Evolutionary conservation across 2,329 filamentous ascomycete species (phyloP), one percentile per base, ranked within the genome.

Genomic region (Trichoderma polysporum): DNA sequence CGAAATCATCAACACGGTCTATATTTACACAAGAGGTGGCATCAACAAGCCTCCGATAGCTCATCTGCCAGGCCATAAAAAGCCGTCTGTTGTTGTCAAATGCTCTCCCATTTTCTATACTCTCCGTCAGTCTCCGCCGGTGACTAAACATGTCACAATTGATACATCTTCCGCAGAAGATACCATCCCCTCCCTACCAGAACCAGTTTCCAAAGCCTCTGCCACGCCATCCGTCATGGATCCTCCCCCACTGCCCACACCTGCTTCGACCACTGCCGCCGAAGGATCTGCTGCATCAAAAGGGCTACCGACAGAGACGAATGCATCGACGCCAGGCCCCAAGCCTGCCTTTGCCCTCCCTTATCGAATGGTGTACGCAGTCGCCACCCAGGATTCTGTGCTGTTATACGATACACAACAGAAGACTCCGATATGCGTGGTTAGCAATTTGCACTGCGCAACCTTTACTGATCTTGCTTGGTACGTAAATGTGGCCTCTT

Each of bases 321-420:
- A 78, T 15, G 76, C 80, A 3, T 80, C 86, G 33, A 80, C 84
- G 6, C 83, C 88, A 19, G 87, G 88, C 6, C 86, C 89, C 2
- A 88, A 86, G 66, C 84, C 91, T 25, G 90, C 91, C 1, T 98
- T 99, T 78, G 87, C 89, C 2, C 82, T 99, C 52, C 91, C 93
- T 0, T 98, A 99, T 77, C 90, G 95, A 29, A 93, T 99, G 83
- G 86, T 99, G 0, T 99, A 98, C 79, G 95, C 94, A 3, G 94
- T 99, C 41, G 96, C 95, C 8, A 99, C 95, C 0, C 94, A 98
- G 76, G 95, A 99, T 79, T 92, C 95, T 0, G 92, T 99, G 4
- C 83, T 97, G 50, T 85, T 99, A 25, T 99, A 99, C 75, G 95
- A 99, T 78, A 99, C 95, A 0, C 95, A 99, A 75, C 95, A 99